phyloP scores from a whole-genome alignment of 441 rosid genomes.

The Raphanus hybrid region DNA sequence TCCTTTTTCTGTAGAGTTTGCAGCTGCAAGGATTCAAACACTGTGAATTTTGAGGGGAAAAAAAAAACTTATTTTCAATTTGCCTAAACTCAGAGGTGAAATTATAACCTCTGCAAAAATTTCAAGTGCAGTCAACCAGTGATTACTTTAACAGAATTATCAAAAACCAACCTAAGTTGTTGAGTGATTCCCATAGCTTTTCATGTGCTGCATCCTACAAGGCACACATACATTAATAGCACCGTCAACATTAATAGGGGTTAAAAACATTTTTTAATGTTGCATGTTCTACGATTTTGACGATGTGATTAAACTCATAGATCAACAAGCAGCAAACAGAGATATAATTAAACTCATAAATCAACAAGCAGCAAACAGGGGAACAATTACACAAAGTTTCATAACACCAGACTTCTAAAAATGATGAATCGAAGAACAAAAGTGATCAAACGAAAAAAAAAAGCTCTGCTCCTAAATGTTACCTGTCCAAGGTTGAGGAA shows the following conservation, averaged over 20 bases:
- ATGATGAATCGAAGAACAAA: neutral
- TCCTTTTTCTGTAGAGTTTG: conserved; percentile 47
- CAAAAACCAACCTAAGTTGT: conserved; percentile 47
- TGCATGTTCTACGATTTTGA: neutral
- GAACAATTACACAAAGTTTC: neutral
- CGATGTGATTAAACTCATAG: neutral
- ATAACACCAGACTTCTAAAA: neutral
- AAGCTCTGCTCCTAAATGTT: conserved; percentile 17
- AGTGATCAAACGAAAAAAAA: neutral
- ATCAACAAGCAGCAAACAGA: neutral
- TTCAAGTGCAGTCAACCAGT: neutral
- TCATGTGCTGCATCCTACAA: conserved; percentile 82
- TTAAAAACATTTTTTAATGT: neutral
- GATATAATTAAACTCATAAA: neutral
- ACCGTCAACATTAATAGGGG: conserved; percentile 9
- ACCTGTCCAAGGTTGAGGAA: conserved; percentile 94
- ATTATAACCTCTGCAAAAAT: neutral
- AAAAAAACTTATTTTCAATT: neutral
- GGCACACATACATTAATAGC: conserved; percentile 32
- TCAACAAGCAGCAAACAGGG: neutral
- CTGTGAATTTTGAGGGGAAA: neutral
- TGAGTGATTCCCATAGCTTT: conserved; percentile 61
- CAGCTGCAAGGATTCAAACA: conserved; percentile 49
- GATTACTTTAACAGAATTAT: neutral
- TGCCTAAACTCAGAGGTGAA: neutral